These are phyloP conservation scores for Tetrapisispora nanseiensis DNA, from an alignment of 805 yeast genomes.

Conservation along the genomic window DNA sequence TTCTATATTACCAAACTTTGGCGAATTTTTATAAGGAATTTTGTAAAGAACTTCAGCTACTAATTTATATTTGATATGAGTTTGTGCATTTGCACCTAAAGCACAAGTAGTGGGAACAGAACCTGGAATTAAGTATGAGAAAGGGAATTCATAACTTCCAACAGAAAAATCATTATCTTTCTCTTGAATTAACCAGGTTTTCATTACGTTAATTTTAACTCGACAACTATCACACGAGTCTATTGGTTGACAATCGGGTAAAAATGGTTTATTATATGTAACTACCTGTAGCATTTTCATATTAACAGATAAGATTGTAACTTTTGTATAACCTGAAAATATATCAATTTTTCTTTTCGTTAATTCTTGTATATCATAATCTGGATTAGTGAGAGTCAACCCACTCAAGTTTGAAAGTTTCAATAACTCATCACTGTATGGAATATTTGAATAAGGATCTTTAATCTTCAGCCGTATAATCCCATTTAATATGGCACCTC, in stretches of 20 bases:
- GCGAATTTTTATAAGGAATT: constrained; percentile 16
- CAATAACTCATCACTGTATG: constrained; percentile 7
- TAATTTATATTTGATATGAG: constrained; percentile 62
- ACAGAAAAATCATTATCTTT: constrained; percentile 46
- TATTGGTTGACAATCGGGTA: constrained; percentile 41
- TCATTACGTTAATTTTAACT: constrained; percentile 48
- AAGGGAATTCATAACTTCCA: constrained; percentile 83
- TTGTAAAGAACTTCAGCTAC: constrained; percentile 49
- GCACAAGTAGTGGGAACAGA: constrained; percentile 66
- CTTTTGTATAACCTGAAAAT: constrained; percentile 32
- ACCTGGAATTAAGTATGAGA: constrained; percentile 83
- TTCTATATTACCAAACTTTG: constrained; percentile 21
- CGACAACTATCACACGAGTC: constrained; percentile 52
- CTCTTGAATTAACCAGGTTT: constrained; percentile 79
- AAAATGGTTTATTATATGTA: constrained; percentile 55
- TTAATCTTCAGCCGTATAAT: constrained; percentile 50
- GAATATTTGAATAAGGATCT: constrained; percentile 16
- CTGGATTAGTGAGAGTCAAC: constrained; percentile 6
- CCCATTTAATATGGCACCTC: constrained; percentile 84
- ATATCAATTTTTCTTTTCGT: constrained; percentile 18
- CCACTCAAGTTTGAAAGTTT: constrained; percentile 1
- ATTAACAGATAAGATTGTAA: constrained; percentile 48
- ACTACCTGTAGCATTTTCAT: constrained; percentile 66
- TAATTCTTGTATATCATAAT: constrained; percentile 11
- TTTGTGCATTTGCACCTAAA: constrained; percentile 42